These are phyloP conservation scores for Ciborinia camelliae DNA, from an alignment of 2,329 filamentous ascomycete species.

Conservation along the genomic window DNA sequence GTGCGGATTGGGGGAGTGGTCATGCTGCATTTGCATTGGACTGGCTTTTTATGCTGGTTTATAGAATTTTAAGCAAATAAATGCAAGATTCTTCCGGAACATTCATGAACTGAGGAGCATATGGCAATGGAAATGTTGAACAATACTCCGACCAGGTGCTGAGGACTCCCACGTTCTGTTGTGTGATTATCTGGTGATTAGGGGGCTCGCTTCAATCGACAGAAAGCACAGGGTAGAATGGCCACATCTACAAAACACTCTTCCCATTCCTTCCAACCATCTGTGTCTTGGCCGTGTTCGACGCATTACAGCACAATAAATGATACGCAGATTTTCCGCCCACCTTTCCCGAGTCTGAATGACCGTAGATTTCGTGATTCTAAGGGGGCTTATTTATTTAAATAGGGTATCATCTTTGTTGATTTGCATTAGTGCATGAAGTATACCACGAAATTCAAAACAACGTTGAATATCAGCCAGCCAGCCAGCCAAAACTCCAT, in stretches of 20 bases:
- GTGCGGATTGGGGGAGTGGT: conserved; percentile 35
- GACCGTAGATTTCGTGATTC: not conserved
- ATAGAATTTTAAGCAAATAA: conserved; percentile 38
- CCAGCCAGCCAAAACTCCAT: conserved; percentile 3
- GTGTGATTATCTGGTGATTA: conserved; percentile 10
- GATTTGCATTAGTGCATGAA: not conserved
- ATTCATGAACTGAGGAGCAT: conserved; percentile 25
- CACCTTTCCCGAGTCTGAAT: not conserved
- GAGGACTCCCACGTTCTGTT: conserved; percentile 6
- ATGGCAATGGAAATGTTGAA: conserved; percentile 17
- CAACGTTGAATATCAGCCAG: not conserved
- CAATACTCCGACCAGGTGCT: conserved; percentile 9
- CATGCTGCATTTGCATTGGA: conserved; percentile 39
- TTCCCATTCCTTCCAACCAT: not conserved
- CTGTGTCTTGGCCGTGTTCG: not conserved
- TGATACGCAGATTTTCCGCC: not conserved
- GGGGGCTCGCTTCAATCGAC: conserved; percentile 4
- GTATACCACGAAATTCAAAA: not conserved
- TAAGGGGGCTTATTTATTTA: not conserved
- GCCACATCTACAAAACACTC: conserved; percentile 4
- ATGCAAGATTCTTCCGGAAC: conserved; percentile 36
- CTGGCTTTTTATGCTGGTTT: conserved; percentile 35
- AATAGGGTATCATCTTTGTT: not conserved
- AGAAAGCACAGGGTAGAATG: conserved; percentile 6
- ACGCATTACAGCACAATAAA: not conserved